Evolutionary conservation across 2,329 filamentous ascomycete species (phyloP), one percentile per base, ranked within the genome.

Genomic region (Trichoderma sp.): DNA sequence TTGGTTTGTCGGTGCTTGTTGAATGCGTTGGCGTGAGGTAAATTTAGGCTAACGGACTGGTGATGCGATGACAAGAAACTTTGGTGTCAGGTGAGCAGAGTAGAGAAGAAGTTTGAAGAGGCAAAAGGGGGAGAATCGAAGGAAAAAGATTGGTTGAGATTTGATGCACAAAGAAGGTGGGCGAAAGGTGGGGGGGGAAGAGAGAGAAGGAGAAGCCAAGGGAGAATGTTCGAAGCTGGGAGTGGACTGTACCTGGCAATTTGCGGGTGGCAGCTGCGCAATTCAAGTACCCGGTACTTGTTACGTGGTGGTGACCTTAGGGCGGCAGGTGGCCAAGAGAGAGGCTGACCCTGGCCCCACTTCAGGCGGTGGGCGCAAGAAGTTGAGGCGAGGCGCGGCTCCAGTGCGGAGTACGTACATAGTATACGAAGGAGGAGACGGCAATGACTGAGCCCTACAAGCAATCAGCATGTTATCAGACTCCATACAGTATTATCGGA

Each of bases 181-280:
- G 53, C 64, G 54, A 57, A 66, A 57, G 54, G 56, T 54, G 32
- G 56, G 58, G 57, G 56, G 69, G 69, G 50, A 64, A 68, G 71
- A 70, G 71, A 68, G 68, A 67, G 70, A 70, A 58, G 72, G 68
- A 71, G 70, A 70, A 37, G 54, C 32, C 27, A 37, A 32, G 37
- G 39, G 63, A 42, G 71, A 69, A 58, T 39, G 19, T 58, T 37
- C 19, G 32, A 34, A 52, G 22, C 39, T 53, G 54, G 29, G 22
- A 25, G 34, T 25, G 34, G 19, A 34, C 34, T 42, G 58, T 61
- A 61, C 58, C 19, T 61, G 42, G 10, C 7, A 4, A 7, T 34
- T 50, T 15, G 58, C 58, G 58, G 58, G 58, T 13, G 12, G 19
- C 17, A 19, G 17, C 29, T 19, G 58, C 58, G 7, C 17, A 27